phyloP scores from a whole-genome alignment of 371 early-diverging fungal genomes.

The Lichtheimia corymbifera region DNA sequence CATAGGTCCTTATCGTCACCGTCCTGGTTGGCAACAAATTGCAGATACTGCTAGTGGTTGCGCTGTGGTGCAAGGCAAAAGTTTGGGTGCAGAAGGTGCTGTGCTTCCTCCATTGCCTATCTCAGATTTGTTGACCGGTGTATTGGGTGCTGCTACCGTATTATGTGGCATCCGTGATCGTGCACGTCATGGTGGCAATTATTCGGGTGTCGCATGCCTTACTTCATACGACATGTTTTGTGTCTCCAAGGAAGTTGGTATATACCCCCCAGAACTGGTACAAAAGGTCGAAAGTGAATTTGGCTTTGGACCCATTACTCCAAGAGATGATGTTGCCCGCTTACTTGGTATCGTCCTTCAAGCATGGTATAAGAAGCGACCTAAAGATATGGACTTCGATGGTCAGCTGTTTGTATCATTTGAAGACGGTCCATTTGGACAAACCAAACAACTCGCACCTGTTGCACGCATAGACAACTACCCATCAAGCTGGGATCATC shows the following conservation, averaged over 20 bases:
- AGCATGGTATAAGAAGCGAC: background rate
- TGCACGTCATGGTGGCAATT: constrained; percentile 8
- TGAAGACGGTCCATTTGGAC: background rate
- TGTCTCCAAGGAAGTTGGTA: constrained; percentile 7
- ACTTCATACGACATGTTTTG: constrained; percentile 7
- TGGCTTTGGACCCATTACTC: background rate
- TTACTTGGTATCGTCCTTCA: background rate
- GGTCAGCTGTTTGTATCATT: background rate
- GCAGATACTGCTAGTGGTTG: constrained; percentile 17
- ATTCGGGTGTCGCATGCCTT: constrained; percentile 7
- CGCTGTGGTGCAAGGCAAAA: constrained; percentile 10
- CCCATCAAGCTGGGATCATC: constrained; percentile 7
- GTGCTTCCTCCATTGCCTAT: constrained; percentile 11
- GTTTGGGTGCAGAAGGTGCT: constrained; percentile 11
- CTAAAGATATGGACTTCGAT: background rate
- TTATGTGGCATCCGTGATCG: constrained; percentile 14
- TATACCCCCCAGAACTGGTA: constrained; percentile 10
- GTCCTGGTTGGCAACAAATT: constrained; percentile 26
- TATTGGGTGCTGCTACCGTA: constrained; percentile 8
- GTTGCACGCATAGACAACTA: constrained; percentile 3
- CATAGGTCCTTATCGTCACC: constrained; percentile 4
- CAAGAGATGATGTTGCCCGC: constrained; percentile 1
- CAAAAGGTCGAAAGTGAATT: constrained; percentile 2
- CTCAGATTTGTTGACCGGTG: constrained; percentile 11
- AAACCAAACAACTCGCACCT: background rate